Conservation (phyloP, 2,329 filamentous ascomycete genomes). For the Trichoderma atroviride region DNA sequence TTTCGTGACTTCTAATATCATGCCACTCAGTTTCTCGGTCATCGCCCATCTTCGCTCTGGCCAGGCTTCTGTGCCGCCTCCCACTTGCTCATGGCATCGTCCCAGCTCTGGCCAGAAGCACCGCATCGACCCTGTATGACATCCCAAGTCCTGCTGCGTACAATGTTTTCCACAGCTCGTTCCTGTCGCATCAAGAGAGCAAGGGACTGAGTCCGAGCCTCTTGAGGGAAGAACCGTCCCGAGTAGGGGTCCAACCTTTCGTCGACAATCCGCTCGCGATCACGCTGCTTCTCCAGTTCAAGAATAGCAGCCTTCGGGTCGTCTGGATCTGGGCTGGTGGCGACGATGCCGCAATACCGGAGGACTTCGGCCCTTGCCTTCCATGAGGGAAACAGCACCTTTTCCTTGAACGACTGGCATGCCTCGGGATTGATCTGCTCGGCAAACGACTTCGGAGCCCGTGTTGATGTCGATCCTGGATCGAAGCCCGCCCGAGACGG, state of each 20-base stretch:
- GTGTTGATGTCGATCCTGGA: conserved; percentile 71
- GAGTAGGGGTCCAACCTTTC: conserved; percentile 93
- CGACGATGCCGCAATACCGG: conserved; percentile 86
- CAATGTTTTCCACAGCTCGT: conserved; percentile 74
- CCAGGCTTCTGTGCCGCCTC: conserved; percentile 41
- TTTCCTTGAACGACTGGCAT: conserved; percentile 73
- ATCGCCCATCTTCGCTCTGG: neutral
- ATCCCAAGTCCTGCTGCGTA: conserved; percentile 80
- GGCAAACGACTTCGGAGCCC: conserved; percentile 54
- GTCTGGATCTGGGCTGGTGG: conserved; percentile 81
- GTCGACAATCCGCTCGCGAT: conserved; percentile 75
- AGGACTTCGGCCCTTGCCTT: conserved; percentile 79
- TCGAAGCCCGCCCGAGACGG: conserved; percentile 76
- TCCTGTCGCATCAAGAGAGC: conserved; percentile 75
- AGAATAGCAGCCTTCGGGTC: conserved; percentile 76
- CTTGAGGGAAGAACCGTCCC: conserved; percentile 75
- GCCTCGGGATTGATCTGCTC: conserved; percentile 61
- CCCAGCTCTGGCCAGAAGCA: conserved; percentile 58
- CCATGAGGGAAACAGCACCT: conserved; percentile 87
- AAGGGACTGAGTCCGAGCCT: conserved; percentile 78
- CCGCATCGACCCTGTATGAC: conserved; percentile 76
- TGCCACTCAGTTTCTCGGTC: neutral
- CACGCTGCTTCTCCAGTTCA: conserved; percentile 69
- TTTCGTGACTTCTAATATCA: neutral
- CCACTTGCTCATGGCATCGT: conserved; percentile 68